Base-by-base conservation (phyloP, 2,329 filamentous ascomycete species). In the Coniochaeta pulveracea region DNA sequence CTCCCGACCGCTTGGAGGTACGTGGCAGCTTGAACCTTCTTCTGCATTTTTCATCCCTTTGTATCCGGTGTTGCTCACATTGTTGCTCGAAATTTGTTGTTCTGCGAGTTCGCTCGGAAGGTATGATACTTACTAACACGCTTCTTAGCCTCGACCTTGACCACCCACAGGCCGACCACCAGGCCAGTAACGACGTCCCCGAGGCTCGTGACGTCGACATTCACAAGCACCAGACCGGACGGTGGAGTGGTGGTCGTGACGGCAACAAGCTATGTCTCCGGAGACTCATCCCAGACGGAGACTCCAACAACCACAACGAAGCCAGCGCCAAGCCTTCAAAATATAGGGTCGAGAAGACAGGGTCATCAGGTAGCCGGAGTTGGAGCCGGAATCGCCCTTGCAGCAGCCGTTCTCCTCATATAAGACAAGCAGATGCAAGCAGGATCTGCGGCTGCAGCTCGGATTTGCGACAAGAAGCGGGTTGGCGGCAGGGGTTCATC, bases 231-330 rank as follows among this genome's bases (percentile, higher is more conserved):
- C 6, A 47, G 60, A 22, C 43, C 52, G 10, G 50, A 65, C 31
- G 67, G 67, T 17, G 58, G 54, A 19, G 51, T 63, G 34, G 58
- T 58, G 3, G 56, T 61, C 10, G 49, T 69, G 31, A 69, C 65
- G 9, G 57, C 57, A n/a, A 70, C 66, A 2, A 65, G 64, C 1
- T 64, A 55, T 45, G 65, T 70, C 3, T 58, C 54, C 15, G 59
- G 63, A 24, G 52, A 58, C 9, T 58, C 62, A 2, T 35, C 18
- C 8, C 29, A 44, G 12, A 54, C 34, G 3, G 49, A 46, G 3
- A 47, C 42, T n/a, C n/a, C n/a, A 11, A 37, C 47, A 6, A 50
- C 30, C 34, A 52, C 56, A 4, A 49, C 54, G 7, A 53, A 40
- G 4, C 54, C 57, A 12, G 51, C 55, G 19, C 47, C 46, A 14